Evolutionary conservation across 2,329 filamentous ascomycete genomes (phyloP).

Genomic region (Penicillium sp.): DNA sequence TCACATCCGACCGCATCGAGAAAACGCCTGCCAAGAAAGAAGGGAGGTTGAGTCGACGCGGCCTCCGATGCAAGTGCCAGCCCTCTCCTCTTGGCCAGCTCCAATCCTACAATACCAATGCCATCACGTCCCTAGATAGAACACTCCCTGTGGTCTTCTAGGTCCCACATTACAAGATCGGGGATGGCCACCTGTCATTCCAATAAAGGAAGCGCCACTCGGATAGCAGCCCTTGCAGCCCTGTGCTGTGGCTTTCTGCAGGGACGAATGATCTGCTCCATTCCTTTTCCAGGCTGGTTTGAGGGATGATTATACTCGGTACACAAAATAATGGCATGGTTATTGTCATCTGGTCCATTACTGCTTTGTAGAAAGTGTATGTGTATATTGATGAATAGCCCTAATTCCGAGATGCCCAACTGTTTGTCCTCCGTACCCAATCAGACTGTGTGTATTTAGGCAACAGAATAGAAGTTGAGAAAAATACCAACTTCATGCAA

Average conservation of each 20-base stretch:
- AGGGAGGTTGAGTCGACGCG: conserved; percentile 1
- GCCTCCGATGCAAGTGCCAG: conserved; percentile 1
- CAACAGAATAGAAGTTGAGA: not conserved
- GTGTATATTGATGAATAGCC: not conserved
- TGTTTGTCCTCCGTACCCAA: not conserved
- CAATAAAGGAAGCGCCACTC: not conserved
- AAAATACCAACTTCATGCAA: not conserved
- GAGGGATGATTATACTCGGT: not conserved
- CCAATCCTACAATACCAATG: not conserved
- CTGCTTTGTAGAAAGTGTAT: not conserved
- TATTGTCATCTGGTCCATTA: not conserved
- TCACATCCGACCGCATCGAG: not conserved
- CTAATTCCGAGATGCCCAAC: not conserved
- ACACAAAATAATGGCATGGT: not conserved
- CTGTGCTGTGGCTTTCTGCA: conserved; percentile 4
- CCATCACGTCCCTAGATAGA: not conserved
- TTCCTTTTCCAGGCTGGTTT: not conserved
- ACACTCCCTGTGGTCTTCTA: not conserved
- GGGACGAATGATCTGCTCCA: conserved; percentile 1
- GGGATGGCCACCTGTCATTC: not conserved
- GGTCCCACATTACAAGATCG: not conserved
- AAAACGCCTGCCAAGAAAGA: conserved; percentile 10
- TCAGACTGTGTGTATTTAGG: not conserved
- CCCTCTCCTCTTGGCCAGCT: not conserved
- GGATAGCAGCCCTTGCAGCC: not conserved